phyloP scores from a whole-genome alignment of 192 early-diverging fungal species.

The Coemansia sp. region DNA sequence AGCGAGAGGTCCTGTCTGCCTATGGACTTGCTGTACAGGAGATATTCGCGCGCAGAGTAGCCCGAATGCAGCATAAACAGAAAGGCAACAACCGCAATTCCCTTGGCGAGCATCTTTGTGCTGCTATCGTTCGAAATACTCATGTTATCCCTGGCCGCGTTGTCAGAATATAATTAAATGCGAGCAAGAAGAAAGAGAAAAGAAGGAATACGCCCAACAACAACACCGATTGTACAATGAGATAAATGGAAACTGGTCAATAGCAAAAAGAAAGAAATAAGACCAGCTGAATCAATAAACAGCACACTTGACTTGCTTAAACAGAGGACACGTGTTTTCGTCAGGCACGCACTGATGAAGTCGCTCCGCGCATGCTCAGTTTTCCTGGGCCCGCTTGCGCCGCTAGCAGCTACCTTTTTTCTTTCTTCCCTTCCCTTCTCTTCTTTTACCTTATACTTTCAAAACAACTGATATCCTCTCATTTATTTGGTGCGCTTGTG shows the following conservation, averaged over 20 bases:
- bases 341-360: no score
- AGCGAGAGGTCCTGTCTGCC: constrained; percentile 41
- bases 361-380: no score
- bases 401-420: constrained; percentile 1
- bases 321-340: no score
- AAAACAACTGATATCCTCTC: background rate
- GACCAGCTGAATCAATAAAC: background rate
- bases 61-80: constrained; percentile 53
- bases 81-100: constrained; percentile 40
- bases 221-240: background rate
- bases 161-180: background rate
- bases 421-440: background rate
- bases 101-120: constrained; percentile 32
- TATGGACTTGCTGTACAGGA: constrained; percentile 52
- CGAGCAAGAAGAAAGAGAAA: constrained; percentile 5
- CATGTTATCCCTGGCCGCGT: background rate
- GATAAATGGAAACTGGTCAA: background rate
- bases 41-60: constrained; percentile 51
- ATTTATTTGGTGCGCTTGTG: constrained; percentile 4
- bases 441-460: background rate
- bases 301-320: no score
- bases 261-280: constrained; percentile 7
- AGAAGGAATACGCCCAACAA: background rate
- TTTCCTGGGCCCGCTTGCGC: background rate
- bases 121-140: constrained; percentile 8